Percentiles rank a stretch among this genome's conserved stretches.
Conservation (phyloP, 2,329 filamentous ascomycete species). For the Cercospora sp. region DNA sequence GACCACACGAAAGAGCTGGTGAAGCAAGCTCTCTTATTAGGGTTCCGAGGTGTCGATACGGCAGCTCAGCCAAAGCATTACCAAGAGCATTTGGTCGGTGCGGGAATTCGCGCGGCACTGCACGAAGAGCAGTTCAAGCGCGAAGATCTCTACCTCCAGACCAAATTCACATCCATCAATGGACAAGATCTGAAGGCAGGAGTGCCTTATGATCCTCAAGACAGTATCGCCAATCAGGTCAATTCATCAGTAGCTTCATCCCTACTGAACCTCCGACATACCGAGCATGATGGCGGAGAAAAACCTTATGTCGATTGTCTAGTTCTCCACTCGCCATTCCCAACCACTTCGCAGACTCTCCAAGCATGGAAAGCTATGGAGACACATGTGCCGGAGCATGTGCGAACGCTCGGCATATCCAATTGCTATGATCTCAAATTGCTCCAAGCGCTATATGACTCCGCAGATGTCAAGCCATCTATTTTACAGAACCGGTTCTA, state of each 20-base stretch:
- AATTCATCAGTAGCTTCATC: slow-evolving; percentile 67
- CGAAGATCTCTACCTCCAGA: slow-evolving; percentile 72
- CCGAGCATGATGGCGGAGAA: slow-evolving; percentile 40
- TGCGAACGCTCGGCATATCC: slow-evolving; percentile 72
- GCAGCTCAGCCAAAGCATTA: slow-evolving; percentile 76
- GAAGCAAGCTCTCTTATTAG: slow-evolving; percentile 63
- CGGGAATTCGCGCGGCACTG: slow-evolving; percentile 64
- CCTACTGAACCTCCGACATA: slow-evolving; percentile 58
- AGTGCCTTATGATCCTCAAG: slow-evolving; percentile 62
- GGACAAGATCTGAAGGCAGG: slow-evolving; percentile 59
- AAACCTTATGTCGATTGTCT: slow-evolving; percentile 57
- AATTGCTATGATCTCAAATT: slow-evolving; percentile 62
- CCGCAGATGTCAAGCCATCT: slow-evolving; percentile 54
- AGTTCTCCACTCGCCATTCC: slow-evolving; percentile 60
- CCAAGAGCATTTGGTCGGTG: slow-evolving; percentile 68
- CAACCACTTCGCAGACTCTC: slow-evolving; percentile 54
- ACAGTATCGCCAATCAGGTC: slow-evolving; percentile 64
- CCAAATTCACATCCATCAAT: slow-evolving; percentile 71
- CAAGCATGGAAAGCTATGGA: slow-evolving; percentile 68
- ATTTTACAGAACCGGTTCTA: slow-evolving; percentile 79
- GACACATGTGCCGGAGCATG: slow-evolving; percentile 62
- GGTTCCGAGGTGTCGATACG: slow-evolving; percentile 75
- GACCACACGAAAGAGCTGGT: slow-evolving; percentile 67
- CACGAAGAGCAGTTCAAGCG: slow-evolving; percentile 55
- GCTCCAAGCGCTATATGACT: slow-evolving; percentile 55